phyloP scores from a whole-genome alignment of 495 filamentous ascomycete genomes.

The Umbilicaria muhlenbergii region DNA sequence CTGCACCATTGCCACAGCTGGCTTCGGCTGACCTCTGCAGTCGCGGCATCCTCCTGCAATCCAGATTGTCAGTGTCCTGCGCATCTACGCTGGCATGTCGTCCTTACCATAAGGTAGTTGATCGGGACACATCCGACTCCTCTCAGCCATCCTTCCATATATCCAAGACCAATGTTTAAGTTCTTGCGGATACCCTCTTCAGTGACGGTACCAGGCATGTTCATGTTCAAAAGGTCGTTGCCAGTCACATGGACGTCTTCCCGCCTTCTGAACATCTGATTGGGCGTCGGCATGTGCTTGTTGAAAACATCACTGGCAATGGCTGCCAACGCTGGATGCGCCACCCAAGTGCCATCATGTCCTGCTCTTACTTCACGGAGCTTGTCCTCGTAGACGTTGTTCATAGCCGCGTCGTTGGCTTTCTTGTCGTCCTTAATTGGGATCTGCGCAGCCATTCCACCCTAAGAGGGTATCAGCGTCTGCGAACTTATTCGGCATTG shows the following conservation, averaged over 20 bases:
- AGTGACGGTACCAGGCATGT: slow-evolving; percentile 84
- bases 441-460: slow-evolving; percentile 98
- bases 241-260: slow-evolving; percentile 78
- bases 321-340: slow-evolving; percentile 78
- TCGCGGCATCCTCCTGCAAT: slow-evolving; percentile 76
- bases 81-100: background rate
- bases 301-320: slow-evolving; percentile 96
- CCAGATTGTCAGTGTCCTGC: slow-evolving; percentile 14
- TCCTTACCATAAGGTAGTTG: slow-evolving; percentile 79
- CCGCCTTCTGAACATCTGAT: slow-evolving; percentile 82
- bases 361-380: slow-evolving; percentile 89
- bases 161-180: slow-evolving; percentile 86
- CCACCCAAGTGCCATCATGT: slow-evolving; percentile 95
- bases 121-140: slow-evolving; percentile 94
- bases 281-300: slow-evolving; percentile 96
- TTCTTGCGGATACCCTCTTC: slow-evolving; percentile 98
- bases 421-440: slow-evolving; percentile 87
- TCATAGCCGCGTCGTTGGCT: slow-evolving; percentile 91
- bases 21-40: slow-evolving; percentile 81
- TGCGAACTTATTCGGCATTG: slow-evolving; percentile 94
- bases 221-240: slow-evolving; percentile 96
- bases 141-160: slow-evolving; percentile 98
- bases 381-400: slow-evolving; percentile 84
- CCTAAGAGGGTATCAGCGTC: slow-evolving; percentile 62
- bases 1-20: slow-evolving; percentile 95